Evolutionary conservation across 2,329 filamentous ascomycete genomes (phyloP), one percentile per base, ranked within the genome.

Genomic region (Epichloe hybrida): DNA sequence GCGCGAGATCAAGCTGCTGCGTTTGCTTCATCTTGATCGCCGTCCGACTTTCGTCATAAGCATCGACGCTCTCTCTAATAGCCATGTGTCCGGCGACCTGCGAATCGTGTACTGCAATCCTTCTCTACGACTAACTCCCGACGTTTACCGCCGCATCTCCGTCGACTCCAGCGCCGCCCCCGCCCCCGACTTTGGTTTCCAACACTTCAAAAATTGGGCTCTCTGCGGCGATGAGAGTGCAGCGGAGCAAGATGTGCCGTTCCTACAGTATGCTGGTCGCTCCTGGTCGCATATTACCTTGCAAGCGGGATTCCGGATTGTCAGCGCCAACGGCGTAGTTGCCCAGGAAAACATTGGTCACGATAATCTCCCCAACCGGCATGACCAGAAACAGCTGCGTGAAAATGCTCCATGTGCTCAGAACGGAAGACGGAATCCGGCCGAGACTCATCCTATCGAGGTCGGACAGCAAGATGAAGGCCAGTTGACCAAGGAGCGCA

Each of bases 11-110:
- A 64, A 64, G 58, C 62, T 70, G 48, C 57, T 67, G 52, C 67
- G 70, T 56, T 62, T 72, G 12, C 63, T 72, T 55, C 61, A 66
- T 53, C 64, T 61, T 53, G 70, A 72, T 52, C 66, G 67, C 34
- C 64, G 70, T 50, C 68, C 70, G 49, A 66, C 66, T 42, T 72
- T 72, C 43, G 61, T 72, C 50, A 64, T 68, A 45, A 41, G 23
- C n/a, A 9, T 49, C 2, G 60, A 59, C 34, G 47, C 57, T 8
- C 46, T 53, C 23, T 12, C 56, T 21, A 39, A 49, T 20, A 9
- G 46, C 8, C 52, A 55, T 36, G 37, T 38, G 8, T 53, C 52
- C 9, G 39, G 27, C 27, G 48, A 53, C 37, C 39, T 56, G 48
- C 50, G 55, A 34, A 60, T 65, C 43, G 58, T 64, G 21, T 70